phyloP scores from a whole-genome alignment of 2,329 filamentous ascomycete genomes.

The Bisporella sp. region DNA sequence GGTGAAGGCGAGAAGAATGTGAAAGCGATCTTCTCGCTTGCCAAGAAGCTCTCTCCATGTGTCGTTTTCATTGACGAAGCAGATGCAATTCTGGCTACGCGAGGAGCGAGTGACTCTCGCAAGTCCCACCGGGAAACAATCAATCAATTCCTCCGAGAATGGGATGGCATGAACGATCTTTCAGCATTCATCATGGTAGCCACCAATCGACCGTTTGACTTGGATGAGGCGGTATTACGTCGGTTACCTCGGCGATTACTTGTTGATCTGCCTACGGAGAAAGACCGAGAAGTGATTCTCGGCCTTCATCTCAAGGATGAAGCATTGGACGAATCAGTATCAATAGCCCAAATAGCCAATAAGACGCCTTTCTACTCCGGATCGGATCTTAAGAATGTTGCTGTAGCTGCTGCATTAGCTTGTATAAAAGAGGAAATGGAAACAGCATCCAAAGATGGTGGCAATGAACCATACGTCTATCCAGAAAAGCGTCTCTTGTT shows the following conservation, averaged over 20 bases:
- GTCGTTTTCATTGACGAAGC: constrained; percentile 97
- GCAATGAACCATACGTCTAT: constrained; percentile 41
- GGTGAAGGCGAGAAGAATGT: constrained; percentile 97
- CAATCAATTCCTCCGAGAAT: constrained; percentile 94
- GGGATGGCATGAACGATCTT: constrained; percentile 80
- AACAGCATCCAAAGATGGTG: constrained; percentile 29
- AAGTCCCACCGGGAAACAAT: constrained; percentile 71
- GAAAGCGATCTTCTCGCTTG: constrained; percentile 81
- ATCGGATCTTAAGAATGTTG: constrained; percentile 77
- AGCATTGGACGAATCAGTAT: constrained; percentile 51
- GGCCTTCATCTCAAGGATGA: constrained; percentile 66
- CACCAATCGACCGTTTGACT: constrained; percentile 89
- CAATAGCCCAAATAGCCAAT: constrained; percentile 54
- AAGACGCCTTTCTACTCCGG: constrained; percentile 74
- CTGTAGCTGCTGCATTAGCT: constrained; percentile 71
- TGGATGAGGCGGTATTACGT: constrained; percentile 82
- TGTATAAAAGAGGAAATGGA: constrained; percentile 70
- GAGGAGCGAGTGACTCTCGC: constrained; percentile 35
- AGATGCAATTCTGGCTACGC: constrained; percentile 80
- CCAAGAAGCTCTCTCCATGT: constrained; percentile 84
- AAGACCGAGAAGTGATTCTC: constrained; percentile 62
- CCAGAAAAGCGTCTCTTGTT: constrained; percentile 62
- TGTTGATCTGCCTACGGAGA: constrained; percentile 62
- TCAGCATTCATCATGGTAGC: constrained; percentile 97
- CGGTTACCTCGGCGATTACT: constrained; percentile 66